Conservation (phyloP, 2,329 filamentous ascomycete species). For the Colletotrichum acutatum region DNA sequence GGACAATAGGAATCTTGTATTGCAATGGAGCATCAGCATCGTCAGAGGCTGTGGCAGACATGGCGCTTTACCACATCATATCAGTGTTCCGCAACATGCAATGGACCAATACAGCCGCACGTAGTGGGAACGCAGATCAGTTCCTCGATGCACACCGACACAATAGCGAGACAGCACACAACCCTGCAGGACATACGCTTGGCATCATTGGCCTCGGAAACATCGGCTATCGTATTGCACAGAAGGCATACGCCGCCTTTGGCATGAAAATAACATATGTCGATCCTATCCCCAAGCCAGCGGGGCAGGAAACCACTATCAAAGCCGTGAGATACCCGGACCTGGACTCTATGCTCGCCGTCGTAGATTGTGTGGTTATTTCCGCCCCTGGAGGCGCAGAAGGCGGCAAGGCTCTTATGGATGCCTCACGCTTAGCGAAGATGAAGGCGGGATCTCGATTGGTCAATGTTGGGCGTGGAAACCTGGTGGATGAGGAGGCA, state of each 20-base stretch:
- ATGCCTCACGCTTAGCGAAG: not conserved
- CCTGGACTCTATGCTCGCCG: not conserved
- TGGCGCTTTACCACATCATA: conserved; percentile 69
- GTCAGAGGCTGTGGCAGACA: conserved; percentile 71
- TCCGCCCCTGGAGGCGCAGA: not conserved
- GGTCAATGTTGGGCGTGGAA: not conserved
- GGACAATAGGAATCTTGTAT: not conserved
- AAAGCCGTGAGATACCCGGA: not conserved
- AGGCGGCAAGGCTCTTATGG: not conserved
- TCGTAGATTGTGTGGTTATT: not conserved
- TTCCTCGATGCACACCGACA: not conserved
- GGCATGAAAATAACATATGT: not conserved
- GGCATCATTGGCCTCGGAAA: not conserved
- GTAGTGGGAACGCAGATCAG: conserved; percentile 49
- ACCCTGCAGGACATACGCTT: not conserved
- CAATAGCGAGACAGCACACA: not conserved
- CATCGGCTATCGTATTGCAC: not conserved
- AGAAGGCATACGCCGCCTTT: not conserved
- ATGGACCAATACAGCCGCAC: conserved; percentile 64
- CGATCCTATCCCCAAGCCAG: not conserved
- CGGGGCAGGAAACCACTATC: not conserved
- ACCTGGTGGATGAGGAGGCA: not conserved
- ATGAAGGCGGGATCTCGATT: not conserved
- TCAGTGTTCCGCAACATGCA: conserved; percentile 67
- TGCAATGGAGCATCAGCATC: conserved; percentile 54